Percentiles rank a stretch among this genome's conserved stretches.
Evolutionary conservation across 2,329 filamentous ascomycete species (phyloP).

Genomic region (Helicocarpus griseus): DNA sequence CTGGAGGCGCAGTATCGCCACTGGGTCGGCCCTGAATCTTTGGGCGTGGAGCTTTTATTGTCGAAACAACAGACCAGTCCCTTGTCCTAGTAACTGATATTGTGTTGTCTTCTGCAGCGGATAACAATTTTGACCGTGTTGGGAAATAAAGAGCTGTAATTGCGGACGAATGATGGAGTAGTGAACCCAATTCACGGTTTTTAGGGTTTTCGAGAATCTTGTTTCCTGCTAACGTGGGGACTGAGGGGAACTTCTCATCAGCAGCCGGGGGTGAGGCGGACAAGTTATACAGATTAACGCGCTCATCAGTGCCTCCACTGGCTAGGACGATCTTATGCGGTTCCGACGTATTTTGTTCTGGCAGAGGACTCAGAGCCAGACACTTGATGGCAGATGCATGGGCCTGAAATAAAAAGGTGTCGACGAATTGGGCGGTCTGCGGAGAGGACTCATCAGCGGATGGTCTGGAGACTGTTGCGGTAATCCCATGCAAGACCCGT

Average conservation of each 20-base stretch:
- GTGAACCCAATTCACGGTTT: conserved; percentile 77
- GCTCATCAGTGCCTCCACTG: conserved; percentile 84
- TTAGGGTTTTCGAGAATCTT: conserved; percentile 73
- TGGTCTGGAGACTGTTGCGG: conserved; percentile 54
- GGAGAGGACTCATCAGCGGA: conserved; percentile 16
- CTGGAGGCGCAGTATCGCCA: conserved; percentile 78
- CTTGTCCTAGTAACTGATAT: conserved; percentile 78
- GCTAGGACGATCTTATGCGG: conserved; percentile 81
- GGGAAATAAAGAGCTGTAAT: conserved; percentile 76
- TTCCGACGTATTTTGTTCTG: conserved; percentile 43
- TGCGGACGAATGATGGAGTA: conserved; percentile 77
- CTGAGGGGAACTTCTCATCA: conserved; percentile 46
- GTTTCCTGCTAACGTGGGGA: conserved; percentile 60
- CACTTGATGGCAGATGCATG: conserved; percentile 85
- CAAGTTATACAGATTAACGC: conserved; percentile 88
- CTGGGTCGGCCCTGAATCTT: conserved; percentile 71
- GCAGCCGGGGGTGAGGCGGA: conserved; percentile 57
- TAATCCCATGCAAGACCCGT: conserved; percentile 79
- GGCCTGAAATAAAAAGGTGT: conserved; percentile 92
- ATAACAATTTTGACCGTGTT: conserved; percentile 75
- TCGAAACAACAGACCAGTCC: conserved; percentile 81
- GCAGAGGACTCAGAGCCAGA: conserved; percentile 72
- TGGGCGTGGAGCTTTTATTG: conserved; percentile 79
- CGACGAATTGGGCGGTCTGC: conserved; percentile 58
- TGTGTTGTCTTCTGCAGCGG: conserved; percentile 85